Conservation (phyloP, 2,329 filamentous ascomycete genomes). For the Fusarium sp. region DNA sequence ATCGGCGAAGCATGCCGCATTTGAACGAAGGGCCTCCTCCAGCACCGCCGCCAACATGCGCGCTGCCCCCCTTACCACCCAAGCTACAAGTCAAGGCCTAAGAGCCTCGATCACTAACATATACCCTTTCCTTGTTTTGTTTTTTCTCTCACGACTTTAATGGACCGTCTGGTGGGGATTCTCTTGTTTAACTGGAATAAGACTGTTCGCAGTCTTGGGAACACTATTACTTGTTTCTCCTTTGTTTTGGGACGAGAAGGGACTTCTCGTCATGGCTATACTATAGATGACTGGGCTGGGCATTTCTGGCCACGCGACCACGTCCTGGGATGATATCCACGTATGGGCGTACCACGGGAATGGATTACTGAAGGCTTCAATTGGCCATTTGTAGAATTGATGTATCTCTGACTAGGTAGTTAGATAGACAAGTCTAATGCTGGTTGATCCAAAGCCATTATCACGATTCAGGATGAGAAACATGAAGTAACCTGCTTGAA, state of each 20-base stretch:
- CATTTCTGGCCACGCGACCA: slow-evolving; percentile 40
- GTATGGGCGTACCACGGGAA: slow-evolving; percentile 36
- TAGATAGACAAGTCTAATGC: slow-evolving; percentile 14
- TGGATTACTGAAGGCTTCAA: slow-evolving; percentile 3
- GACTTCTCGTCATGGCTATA: slow-evolving; percentile 28
- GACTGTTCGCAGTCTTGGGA: slow-evolving; percentile 29
- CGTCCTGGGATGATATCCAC: slow-evolving; percentile 44
- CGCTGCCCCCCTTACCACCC: slow-evolving; percentile 66
- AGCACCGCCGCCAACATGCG: slow-evolving; percentile 67
- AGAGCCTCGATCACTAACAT: slow-evolving; percentile 7
- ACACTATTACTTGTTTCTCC: slow-evolving; percentile 29
- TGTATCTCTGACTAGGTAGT: not conserved
- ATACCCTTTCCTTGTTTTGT: slow-evolving; percentile 28
- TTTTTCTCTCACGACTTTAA: slow-evolving; percentile 32
- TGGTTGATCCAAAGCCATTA: not conserved
- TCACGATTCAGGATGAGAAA: not conserved
- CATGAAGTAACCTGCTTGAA: not conserved
- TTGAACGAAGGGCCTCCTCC: slow-evolving; percentile 65
- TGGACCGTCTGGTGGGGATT: slow-evolving; percentile 31
- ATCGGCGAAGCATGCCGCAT: slow-evolving; percentile 65
- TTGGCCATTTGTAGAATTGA: slow-evolving; percentile 5
- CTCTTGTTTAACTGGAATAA: slow-evolving; percentile 29
- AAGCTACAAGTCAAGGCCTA: slow-evolving; percentile 42
- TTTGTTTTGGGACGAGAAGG: slow-evolving; percentile 12
- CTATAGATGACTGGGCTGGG: slow-evolving; percentile 33